These are phyloP conservation scores for Penicillium lividum DNA, from an alignment of 495 filamentous ascomycete species.

Conservation along the genomic window DNA sequence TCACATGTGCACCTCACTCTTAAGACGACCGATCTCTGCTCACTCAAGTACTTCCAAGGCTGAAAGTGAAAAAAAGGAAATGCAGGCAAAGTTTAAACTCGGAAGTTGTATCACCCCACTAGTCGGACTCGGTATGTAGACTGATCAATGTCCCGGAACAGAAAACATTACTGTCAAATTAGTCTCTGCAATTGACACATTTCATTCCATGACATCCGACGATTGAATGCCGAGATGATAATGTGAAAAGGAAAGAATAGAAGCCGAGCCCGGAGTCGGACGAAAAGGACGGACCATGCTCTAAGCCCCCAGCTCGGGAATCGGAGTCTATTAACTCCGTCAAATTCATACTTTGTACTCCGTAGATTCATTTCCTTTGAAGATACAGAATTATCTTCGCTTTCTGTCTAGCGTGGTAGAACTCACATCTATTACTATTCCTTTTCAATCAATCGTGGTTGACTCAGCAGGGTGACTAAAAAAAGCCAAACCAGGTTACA, in stretches of 20 bases:
- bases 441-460: not conserved
- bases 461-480: not conserved
- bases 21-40: constrained; percentile 18
- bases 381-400: constrained; percentile 9
- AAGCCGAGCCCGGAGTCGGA: constrained; percentile 3
- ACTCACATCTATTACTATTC: not conserved
- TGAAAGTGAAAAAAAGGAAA: not conserved
- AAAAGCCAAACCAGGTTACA: not conserved
- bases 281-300: constrained; percentile 10
- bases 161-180: not conserved
- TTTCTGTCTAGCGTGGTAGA: constrained; percentile 3
- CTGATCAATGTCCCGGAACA: not conserved
- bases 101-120: constrained; percentile 6
- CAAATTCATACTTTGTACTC: not conserved
- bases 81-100: constrained; percentile 6
- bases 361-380: not conserved
- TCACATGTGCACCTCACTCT: not conserved
- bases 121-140: not conserved
- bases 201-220: not conserved
- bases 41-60: not conserved
- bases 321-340: constrained; percentile 18
- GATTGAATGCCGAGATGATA: not conserved
- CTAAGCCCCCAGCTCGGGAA: constrained; percentile 7
- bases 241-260: not conserved
- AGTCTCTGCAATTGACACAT: not conserved